These are phyloP conservation scores for Albifimbria verrucaria DNA, from an alignment of 2,329 filamentous ascomycete genomes.

Conservation along the genomic window DNA sequence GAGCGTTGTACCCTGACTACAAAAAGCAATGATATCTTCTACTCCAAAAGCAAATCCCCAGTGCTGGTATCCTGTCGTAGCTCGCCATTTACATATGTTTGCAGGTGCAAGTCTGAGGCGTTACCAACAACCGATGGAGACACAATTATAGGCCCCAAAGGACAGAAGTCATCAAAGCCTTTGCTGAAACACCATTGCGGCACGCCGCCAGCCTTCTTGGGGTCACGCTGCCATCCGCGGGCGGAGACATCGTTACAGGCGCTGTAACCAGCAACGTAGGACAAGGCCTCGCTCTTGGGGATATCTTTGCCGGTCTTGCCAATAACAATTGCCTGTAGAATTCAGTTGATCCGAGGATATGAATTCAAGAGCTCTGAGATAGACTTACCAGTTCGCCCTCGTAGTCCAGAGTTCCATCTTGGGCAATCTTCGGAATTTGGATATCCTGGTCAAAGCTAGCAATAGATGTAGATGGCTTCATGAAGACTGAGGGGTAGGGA, in stretches of 20 bases:
- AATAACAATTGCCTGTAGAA: conserved; percentile 43
- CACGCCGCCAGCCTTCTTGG: conserved; percentile 33
- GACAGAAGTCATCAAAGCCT: conserved; percentile 52
- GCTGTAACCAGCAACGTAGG: conserved; percentile 44
- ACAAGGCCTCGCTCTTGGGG: conserved; percentile 36
- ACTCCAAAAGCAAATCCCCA: conserved; percentile 48
- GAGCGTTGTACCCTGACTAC: conserved; percentile 48
- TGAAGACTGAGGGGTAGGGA: conserved; percentile 47
- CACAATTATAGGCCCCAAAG: conserved; percentile 46
- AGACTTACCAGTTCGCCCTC: conserved; percentile 42
- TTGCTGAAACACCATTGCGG: conserved; percentile 56
- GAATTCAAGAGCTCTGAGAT: rapidly evolving
- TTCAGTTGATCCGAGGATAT: background rate
- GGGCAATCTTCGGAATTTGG: conserved; percentile 42
- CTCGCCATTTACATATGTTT: conserved; percentile 47
- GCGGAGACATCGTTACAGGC: conserved; percentile 54
- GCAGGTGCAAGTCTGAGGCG: conserved; percentile 24
- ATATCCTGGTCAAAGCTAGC: conserved; percentile 33
- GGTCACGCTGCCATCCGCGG: conserved; percentile 50
- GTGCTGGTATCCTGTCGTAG: conserved; percentile 45
- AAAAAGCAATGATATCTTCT: conserved; percentile 41
- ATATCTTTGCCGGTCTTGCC: conserved; percentile 51
- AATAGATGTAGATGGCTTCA: conserved; percentile 43
- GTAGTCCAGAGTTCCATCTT: conserved; percentile 45
- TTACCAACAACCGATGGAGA: conserved; percentile 24